phyloP scores from a whole-genome alignment of 2,329 filamentous ascomycete species.

The Xylaria sp. region DNA sequence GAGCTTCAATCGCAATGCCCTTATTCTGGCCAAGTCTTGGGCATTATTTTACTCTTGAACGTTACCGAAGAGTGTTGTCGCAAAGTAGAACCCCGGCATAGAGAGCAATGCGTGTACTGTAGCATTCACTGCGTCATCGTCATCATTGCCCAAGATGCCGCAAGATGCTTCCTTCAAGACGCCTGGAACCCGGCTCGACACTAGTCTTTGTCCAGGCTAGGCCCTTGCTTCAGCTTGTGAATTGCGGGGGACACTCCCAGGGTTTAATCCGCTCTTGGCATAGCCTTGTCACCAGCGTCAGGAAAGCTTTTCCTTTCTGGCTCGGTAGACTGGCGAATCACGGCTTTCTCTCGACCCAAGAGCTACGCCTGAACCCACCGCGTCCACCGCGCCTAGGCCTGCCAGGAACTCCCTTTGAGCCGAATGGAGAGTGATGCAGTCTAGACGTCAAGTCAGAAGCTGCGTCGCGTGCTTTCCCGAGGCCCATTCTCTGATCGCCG shows the following conservation, averaged over 20 bases:
- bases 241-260: constrained; percentile 25
- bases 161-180: constrained; percentile 14
- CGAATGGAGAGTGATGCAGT: constrained; percentile 45
- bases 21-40: not conserved
- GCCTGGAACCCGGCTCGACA: constrained; percentile 21
- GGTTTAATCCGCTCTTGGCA: constrained; percentile 6
- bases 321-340: constrained; percentile 62
- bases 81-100: not conserved
- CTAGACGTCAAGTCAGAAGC: constrained; percentile 39
- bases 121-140: constrained; percentile 31
- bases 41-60: not conserved
- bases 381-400: constrained; percentile 33
- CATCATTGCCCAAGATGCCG: constrained; percentile 14
- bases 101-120: not conserved
- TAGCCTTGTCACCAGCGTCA: constrained; percentile 20
- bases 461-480: constrained; percentile 36
- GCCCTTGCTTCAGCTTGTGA: constrained; percentile 14
- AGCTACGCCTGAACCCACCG: constrained; percentile 21
- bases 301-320: constrained; percentile 33
- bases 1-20: not conserved
- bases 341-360: constrained; percentile 47
- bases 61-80: not conserved
- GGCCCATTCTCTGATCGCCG: constrained; percentile 11
- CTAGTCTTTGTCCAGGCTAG: constrained; percentile 1
- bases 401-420: constrained; percentile 53